Base-by-base conservation (phyloP, 163 green algal genomes). In the Chlorella variabilis region DNA sequence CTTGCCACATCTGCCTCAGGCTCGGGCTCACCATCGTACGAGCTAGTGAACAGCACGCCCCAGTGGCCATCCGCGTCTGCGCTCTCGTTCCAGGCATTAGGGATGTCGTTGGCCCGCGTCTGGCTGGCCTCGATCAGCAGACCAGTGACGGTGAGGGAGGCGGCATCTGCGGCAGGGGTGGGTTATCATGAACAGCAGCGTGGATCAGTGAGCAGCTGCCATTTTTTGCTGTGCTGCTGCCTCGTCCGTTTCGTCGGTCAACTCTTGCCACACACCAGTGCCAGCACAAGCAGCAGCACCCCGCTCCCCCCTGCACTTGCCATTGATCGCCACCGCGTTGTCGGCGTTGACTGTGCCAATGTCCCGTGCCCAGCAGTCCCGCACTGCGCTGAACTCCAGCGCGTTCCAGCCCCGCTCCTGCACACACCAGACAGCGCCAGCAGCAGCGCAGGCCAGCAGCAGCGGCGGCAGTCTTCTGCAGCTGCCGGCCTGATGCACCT, bases 361-460 rank as follows among this genome's bases (percentile, higher is more conserved):
- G 34, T 78, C 34, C 18, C 56, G 56, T 7, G 42, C 51, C 49
- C 49, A 78, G 71, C 71, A 78, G 71, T 78, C 51, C 23, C 38
- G 36, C 36, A 51, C 33, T 9, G 34, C 34, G 34, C 18, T 38
- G 6, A 78, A 20, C 71, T 78, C 71, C 33, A 78, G 18, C 4
- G 33, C 71, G 36, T 51, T 67, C 34, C 34, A 78, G 6, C 71
- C 71, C 9, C 15, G 9, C 51, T 78, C 71, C 71, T 78, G 71
- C 51, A 51, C 2, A n/a, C n/a, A n/a, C n/a, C n/a, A n/a, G n/a
- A n/a, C n/a, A n/a, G n/a, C n/a, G n/a, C n/a, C n/a, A n/a, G n/a
- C n/a, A n/a, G n/a, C n/a, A n/a, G n/a, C n/a, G n/a, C n/a, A n/a
- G n/a, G n/a, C n/a, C n/a, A 27, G 66, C 23, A 21, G 39, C 66